These are phyloP conservation scores for Nadsonia commutata DNA, from an alignment of 1,139 yeast species.

Conservation along the genomic window DNA sequence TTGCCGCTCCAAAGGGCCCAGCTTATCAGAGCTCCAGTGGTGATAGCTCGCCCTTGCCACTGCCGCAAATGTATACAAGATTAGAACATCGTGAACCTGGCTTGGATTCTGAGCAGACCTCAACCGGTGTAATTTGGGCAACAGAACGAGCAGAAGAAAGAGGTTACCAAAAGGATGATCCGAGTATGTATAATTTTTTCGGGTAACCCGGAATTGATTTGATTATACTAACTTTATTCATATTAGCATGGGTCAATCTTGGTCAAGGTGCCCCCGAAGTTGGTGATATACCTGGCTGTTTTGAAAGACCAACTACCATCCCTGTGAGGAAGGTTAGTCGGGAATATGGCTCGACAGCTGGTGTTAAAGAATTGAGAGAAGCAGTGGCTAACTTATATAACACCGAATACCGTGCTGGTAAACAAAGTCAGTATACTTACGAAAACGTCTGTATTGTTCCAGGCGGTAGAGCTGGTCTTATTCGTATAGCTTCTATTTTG, in stretches of 20 bases:
- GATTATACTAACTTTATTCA: not conserved
- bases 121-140: conserved; percentile 59
- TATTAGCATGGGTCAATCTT: conserved; percentile 41
- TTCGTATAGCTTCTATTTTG: conserved; percentile 51
- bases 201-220: not conserved
- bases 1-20: too few relatives aligned
- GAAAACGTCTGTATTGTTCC: conserved; percentile 57
- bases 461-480: conserved; percentile 57
- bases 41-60: conserved; percentile 19
- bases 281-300: conserved; percentile 50
- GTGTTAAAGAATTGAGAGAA: conserved; percentile 40
- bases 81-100: conserved; percentile 37
- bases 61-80: conserved; percentile 20
- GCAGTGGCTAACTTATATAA: conserved; percentile 52
- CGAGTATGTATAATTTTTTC: conserved; percentile 7
- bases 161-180: conserved; percentile 38
- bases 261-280: conserved; percentile 66
- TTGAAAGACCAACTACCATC: conserved; percentile 38
- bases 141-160: conserved; percentile 51
- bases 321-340: conserved; percentile 39
- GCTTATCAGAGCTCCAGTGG: conserved; percentile 17
- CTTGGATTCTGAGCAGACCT: conserved; percentile 44
- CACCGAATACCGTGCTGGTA: conserved; percentile 38
- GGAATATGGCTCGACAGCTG: conserved; percentile 56
- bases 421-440: conserved; percentile 42